Base-by-base conservation (phyloP, 306 rosid genomes). In the Pterocarpus santalinus region DNA sequence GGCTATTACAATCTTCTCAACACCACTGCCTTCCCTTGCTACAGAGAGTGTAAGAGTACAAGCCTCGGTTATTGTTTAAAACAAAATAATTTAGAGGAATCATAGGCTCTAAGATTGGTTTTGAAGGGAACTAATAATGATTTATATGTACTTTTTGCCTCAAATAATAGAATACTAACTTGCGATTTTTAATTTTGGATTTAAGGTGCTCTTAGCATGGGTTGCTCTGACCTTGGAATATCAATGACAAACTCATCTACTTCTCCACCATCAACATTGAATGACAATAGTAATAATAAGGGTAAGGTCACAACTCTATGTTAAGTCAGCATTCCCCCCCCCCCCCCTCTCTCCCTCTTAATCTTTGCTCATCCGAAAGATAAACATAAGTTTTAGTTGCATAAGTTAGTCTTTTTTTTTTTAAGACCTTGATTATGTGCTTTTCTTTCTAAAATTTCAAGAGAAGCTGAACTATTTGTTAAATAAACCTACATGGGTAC, bases 1-100 rank as follows among this genome's bases (percentile, higher is more conserved):
- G 95, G 89, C 56, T 91, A 86, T 75, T 63, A 86, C 84, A 93
- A 93, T 83, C 93, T 95, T 76, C 90, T 95, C 66, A 91, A 95
- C 57, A 8, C 13, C 80, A 78, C 96, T 52, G 17, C 87, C 65
- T 84, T 95, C 51, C 87, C 99, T 53, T 95, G 99, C 91, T 86
- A 64, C 69, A 61, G 15, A 86, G 86, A 90, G 32, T 95, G 99
- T 95, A 91, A 93, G 97, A 75, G 17, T 73, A 49, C 68, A 65
- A 39, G 22, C 46, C 66, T 53, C 49, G 62, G 8, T 72, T 55
- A 17, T 58, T 52, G 13, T 60, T 11, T 22, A 65, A 58, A 60
- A 69, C 7, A 14, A 17, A 46, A 49, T 16, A 12, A 34, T 69
- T 56, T 73, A 56, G 14, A 65, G 39, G 35, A 51, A 51, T 55